phyloP scores from a whole-genome alignment of 1,284 basidiomycete species.

The Chiua sp. region DNA sequence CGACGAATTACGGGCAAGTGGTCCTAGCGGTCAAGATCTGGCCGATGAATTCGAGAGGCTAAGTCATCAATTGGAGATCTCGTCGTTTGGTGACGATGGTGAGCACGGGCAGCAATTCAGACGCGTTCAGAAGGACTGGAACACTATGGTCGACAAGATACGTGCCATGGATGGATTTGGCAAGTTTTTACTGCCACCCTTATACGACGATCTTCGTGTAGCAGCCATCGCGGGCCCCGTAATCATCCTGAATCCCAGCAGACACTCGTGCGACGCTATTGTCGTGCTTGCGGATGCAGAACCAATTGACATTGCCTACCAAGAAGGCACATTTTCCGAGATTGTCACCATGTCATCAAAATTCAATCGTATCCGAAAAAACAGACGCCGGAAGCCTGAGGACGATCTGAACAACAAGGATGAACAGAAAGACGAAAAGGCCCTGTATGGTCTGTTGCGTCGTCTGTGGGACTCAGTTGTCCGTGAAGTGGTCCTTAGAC shows the following conservation, averaged over 20 bases:
- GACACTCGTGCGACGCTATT: constrained; percentile 34
- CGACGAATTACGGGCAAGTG: constrained; percentile 15
- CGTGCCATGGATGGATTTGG: constrained; percentile 26
- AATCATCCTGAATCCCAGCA: constrained; percentile 37
- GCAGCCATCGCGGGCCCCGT: constrained; percentile 41
- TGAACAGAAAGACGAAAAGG: background rate
- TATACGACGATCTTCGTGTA: constrained; percentile 29
- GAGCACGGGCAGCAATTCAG: constrained; percentile 17
- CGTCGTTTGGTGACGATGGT: constrained; percentile 4
- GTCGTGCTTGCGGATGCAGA: constrained; percentile 22
- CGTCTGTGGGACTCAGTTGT: constrained; percentile 35
- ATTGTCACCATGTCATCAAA: constrained; percentile 14
- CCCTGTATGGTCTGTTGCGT: constrained; percentile 23
- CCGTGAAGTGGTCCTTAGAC: constrained; percentile 26
- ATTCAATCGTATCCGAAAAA: background rate
- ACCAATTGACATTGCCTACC: constrained; percentile 22
- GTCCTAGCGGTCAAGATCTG: constrained; percentile 12
- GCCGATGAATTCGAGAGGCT: constrained; percentile 28
- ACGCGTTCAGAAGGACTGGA: constrained; percentile 23
- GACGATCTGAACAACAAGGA: background rate
- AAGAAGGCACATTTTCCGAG: constrained; percentile 3
- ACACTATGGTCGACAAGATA: constrained; percentile 27
- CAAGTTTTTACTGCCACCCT: constrained; percentile 28
- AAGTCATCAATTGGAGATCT: constrained; percentile 23
- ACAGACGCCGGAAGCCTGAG: background rate